Conservation (phyloP, 192 early-diverging fungal genomes). For the Umbelopsis vinacea region DNA sequence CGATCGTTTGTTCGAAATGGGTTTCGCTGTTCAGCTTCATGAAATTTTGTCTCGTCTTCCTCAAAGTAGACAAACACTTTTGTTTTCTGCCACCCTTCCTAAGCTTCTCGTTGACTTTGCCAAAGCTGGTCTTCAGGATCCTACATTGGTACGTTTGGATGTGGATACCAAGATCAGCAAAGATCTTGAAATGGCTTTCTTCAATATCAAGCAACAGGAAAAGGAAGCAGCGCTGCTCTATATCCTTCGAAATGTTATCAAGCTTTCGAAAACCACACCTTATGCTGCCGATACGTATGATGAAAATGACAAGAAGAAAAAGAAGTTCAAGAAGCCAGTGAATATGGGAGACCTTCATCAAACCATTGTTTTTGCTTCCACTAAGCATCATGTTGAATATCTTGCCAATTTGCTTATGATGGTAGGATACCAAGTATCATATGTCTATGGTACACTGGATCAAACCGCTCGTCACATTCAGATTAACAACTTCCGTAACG, state of each 20-base stretch:
- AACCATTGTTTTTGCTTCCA: constrained; percentile 94
- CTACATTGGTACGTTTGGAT: constrained; percentile 91
- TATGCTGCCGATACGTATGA: constrained; percentile 46
- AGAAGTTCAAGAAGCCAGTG: constrained; percentile 37
- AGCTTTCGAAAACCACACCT: constrained; percentile 55
- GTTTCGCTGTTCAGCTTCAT: constrained; percentile 93
- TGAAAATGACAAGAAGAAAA: constrained; percentile 45
- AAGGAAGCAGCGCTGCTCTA: constrained; percentile 92
- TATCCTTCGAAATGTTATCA: constrained; percentile 78
- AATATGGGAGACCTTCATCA: constrained; percentile 53
- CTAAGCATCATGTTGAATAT: constrained; percentile 99
- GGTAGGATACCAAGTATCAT: constrained; percentile 78
- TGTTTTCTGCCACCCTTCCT: constrained; percentile 97
- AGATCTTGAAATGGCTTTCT: constrained; percentile 96
- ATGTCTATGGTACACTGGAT: constrained; percentile 95
- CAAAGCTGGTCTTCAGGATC: constrained; percentile 93
- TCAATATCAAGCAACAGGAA: constrained; percentile 80
- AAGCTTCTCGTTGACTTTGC: constrained; percentile 95
- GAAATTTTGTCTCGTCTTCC: constrained; percentile 90
- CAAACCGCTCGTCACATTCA: constrained; percentile 89
- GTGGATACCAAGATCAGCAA: constrained; percentile 93
- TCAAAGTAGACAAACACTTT: constrained; percentile 82
- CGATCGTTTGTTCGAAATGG: constrained; percentile 98
- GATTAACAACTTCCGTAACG: constrained; percentile 82
- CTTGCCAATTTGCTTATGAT: constrained; percentile 71